phyloP scores from a whole-genome alignment of 768 basidiomycete genomes.

The Bullera alba region DNA sequence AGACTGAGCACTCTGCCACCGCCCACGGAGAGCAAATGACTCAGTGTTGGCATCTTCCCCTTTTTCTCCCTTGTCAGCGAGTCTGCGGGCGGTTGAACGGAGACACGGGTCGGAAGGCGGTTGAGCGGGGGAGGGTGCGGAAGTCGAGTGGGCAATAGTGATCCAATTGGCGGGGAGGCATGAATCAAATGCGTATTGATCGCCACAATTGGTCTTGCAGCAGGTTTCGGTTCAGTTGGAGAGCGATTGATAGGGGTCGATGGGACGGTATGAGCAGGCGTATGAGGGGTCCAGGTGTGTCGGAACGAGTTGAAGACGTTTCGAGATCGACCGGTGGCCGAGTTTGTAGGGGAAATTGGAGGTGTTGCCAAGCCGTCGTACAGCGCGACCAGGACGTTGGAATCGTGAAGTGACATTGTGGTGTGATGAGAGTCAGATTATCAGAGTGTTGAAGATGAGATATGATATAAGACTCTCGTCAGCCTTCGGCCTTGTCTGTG shows the following conservation, averaged over 20 bases:
- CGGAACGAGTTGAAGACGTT: neutral
- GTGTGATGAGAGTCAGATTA: neutral
- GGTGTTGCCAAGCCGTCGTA: conserved; percentile 40
- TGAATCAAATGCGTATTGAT: no score
- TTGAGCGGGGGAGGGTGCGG: neutral
- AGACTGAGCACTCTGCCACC: conserved; percentile 37
- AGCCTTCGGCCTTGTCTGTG: no score
- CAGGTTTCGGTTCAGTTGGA: no score
- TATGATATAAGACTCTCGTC: no score
- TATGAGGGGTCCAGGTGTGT: no score
- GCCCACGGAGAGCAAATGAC: conserved; percentile 40
- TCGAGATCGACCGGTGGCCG: conserved; percentile 3
- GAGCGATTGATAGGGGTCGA: no score
- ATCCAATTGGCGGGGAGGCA: conserved; percentile 3
- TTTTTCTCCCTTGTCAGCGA: conserved; percentile 39
- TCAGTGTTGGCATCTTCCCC: conserved; percentile 42
- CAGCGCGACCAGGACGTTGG: conserved; percentile 24
- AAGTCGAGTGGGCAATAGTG: neutral
- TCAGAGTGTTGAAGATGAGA: neutral
- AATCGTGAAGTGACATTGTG: conserved; percentile 27
- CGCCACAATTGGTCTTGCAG: no score
- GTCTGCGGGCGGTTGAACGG: no score
- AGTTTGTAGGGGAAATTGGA: conserved; percentile 15
- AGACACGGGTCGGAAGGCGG: no score
- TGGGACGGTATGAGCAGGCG: no score